Evolutionary conservation across 2,329 filamentous ascomycete species (phyloP), one percentile per base, ranked within the genome.

Genomic region (Alternaria sp.): DNA sequence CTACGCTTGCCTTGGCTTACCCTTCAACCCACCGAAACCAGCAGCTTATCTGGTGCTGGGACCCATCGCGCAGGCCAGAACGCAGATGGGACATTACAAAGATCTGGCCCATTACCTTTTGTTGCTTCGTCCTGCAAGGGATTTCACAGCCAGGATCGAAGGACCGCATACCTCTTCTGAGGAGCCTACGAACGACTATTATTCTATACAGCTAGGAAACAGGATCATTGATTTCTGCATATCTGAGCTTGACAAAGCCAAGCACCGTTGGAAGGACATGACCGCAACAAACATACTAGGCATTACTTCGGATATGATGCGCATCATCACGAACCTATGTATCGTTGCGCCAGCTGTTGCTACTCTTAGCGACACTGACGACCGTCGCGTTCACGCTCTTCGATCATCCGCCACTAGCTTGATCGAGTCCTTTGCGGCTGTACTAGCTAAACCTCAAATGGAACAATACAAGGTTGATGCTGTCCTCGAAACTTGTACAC

Each of bases 1-100:
- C n/a, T 81, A 86, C 60, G 83, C 85, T 14, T 92, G 90, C 67
- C 87, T 90, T 36, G 90, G 91, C 60, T 78, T 81, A 37, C 57
- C 75, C 4, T 72, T 76, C 29, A 61, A 70, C 39, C 51, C 63
- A 3, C 40, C 69, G 5, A 49, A 60, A 11, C 39, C 63, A 42
- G 60, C 69, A 5, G 65, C 70, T 11, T 78, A 78, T 37, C 67
- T 75, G 1, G 65, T 75, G 0, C 77, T 81, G 62, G 79, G 80
- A 3, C 60, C 71, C 10, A 70, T 83, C 23, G 80, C 76, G 7
- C 79, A 80, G 64, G 75, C 78, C 21, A 83, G 80, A 76, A 68
- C 80, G 13, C 76, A 76, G 53, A 75, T 77, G 39, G 62, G 72
- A 29, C 72, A 76, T 17, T 79, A 82, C 55, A 68, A 71, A 14